These are phyloP conservation scores for Umbilicus rupestris DNA, from an alignment of 164 flowering plant species.

Conservation along the genomic window DNA sequence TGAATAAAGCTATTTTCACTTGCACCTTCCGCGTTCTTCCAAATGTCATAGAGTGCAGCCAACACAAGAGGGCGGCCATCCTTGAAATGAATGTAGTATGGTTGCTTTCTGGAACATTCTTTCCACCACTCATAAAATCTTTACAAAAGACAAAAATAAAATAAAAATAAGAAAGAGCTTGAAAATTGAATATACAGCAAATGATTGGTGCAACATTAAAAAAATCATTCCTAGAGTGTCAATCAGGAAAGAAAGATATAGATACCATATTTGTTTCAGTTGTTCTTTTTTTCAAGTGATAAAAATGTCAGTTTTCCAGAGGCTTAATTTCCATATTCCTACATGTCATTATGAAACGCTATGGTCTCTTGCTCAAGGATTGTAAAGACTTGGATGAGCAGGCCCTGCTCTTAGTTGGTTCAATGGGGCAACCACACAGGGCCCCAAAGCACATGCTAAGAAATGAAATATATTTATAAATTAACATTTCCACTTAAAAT, in stretches of 20 bases:
- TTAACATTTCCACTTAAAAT: too few species aligned
- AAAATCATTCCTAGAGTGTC: not conserved
- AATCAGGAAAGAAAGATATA: not conserved
- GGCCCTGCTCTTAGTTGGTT: not conserved
- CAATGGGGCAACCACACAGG: not conserved
- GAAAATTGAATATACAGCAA: not conserved
- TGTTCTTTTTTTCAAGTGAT: not conserved
- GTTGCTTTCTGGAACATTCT: conserved; percentile 82
- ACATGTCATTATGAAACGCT: not conserved
- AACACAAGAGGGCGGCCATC: conserved; percentile 74
- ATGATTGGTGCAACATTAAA: not conserved
- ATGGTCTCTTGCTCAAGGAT: not conserved
- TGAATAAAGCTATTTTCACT: not conserved
- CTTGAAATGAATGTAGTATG: conserved; percentile 78
- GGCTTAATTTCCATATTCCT: not conserved
- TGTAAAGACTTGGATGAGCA: not conserved
- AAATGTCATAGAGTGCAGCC: conserved; percentile 89
- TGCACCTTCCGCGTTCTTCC: conserved; percentile 71
- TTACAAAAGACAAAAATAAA: not conserved
- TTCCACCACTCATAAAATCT: conserved; percentile 97
- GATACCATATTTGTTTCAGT: not conserved
- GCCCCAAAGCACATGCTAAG: not conserved
- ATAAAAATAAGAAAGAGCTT: not conserved
- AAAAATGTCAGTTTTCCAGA: too few species aligned
- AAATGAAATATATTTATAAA: not conserved